Evolutionary conservation across 495 filamentous ascomycete genomes (phyloP).

Genomic region (Tuber borchii): DNA sequence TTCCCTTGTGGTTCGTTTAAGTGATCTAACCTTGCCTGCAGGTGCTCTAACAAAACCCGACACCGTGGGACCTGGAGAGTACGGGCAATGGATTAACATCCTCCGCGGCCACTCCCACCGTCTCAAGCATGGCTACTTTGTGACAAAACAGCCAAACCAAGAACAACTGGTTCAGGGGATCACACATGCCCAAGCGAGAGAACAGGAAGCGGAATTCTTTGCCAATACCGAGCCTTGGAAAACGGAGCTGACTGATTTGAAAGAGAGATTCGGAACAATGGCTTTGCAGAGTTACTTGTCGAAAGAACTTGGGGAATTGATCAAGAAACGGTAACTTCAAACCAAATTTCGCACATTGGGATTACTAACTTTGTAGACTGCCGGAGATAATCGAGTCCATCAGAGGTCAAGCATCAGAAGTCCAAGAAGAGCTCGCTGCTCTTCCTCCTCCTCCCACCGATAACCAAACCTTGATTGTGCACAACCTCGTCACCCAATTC

Average conservation of each 20-base stretch:
- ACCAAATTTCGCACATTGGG: background rate
- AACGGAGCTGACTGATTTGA: slow-evolving; percentile 35
- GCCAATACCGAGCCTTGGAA: slow-evolving; percentile 43
- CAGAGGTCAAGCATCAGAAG: slow-evolving; percentile 30
- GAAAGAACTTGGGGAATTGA: slow-evolving; percentile 42
- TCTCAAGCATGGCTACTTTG: slow-evolving; percentile 47
- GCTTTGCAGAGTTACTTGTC: slow-evolving; percentile 44
- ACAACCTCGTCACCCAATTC: slow-evolving; percentile 30
- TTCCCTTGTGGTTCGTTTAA: background rate
- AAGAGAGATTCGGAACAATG: slow-evolving; percentile 44
- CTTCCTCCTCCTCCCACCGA: slow-evolving; percentile 42
- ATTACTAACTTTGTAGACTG: slow-evolving; percentile 33
- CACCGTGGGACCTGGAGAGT: slow-evolving; percentile 40
- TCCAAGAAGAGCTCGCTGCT: slow-evolving; percentile 34
- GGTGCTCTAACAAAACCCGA: slow-evolving; percentile 52
- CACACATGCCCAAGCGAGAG: slow-evolving; percentile 43
- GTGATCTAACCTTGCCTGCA: slow-evolving; percentile 16
- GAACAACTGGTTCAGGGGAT: slow-evolving; percentile 43
- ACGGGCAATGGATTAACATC: slow-evolving; percentile 40
- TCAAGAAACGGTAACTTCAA: slow-evolving; percentile 22
- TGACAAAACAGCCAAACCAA: slow-evolving; percentile 48
- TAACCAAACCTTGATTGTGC: slow-evolving; percentile 38
- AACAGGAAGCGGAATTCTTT: slow-evolving; percentile 45
- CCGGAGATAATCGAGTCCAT: slow-evolving; percentile 43
- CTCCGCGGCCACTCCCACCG: slow-evolving; percentile 43